Evolutionary conservation across 179 eudicot genomes (phyloP).

Genomic region (Heliamphora pulchella): DNA sequence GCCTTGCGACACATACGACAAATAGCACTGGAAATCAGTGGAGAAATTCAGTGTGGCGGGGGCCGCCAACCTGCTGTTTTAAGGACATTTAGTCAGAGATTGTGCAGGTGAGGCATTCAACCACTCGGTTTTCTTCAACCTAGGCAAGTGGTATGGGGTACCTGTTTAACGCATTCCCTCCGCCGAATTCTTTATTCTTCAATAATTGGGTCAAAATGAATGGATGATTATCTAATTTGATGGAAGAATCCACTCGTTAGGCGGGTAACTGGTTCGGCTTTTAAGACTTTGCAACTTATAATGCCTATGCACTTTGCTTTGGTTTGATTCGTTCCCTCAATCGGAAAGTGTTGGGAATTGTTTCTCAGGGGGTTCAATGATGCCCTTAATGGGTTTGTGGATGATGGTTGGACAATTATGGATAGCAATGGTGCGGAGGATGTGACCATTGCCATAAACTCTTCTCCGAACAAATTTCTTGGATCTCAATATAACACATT

Average conservation of each 20-base stretch:
- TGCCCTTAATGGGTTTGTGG: conserved; percentile 52
- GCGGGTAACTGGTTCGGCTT: neutral
- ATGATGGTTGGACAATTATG: conserved; percentile 52
- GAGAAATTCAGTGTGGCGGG: conserved; percentile 37
- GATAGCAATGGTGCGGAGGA: conserved; percentile 46
- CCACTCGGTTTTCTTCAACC: too few species aligned
- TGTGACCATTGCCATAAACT: conserved; percentile 44
- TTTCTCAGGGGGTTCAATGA: conserved; percentile 51
- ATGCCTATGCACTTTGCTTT: neutral
- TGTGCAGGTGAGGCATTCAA: conserved; percentile 33
- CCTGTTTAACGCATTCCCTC: too few species aligned
- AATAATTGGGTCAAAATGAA: too few species aligned
- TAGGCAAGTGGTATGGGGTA: too few species aligned
- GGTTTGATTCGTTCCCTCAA: too few species aligned
- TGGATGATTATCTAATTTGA: too few species aligned
- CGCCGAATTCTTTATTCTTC: too few species aligned
- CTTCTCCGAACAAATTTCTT: conserved; percentile 37
- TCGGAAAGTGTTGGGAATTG: neutral
- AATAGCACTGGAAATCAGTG: conserved; percentile 52
- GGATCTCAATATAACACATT: conserved; percentile 30
- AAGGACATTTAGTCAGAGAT: conserved; percentile 51
- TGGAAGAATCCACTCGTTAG: neutral
- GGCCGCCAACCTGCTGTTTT: conserved; percentile 58
- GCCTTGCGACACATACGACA: conserved; percentile 48
- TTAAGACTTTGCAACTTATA: neutral